A percentile compares a stretch with the other conserved stretches of the same genome.
phyloP scores from a whole-genome alignment of 139 green algal species.

The Volvox africanus region DNA sequence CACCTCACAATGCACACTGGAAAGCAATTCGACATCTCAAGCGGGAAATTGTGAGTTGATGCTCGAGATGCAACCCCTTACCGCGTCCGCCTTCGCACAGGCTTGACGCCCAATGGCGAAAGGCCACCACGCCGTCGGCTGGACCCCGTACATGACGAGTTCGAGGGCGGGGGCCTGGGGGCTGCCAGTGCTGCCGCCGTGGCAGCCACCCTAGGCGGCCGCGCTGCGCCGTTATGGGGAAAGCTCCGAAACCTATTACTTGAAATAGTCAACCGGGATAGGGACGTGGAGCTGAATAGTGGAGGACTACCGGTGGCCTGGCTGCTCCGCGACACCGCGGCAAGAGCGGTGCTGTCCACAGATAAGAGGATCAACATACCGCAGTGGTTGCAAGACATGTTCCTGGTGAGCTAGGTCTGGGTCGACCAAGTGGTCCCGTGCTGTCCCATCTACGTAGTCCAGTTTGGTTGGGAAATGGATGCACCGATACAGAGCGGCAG shows the following conservation, averaged over 20 bases:
- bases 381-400: slow-evolving; percentile 53
- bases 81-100: too few relatives aligned
- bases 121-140: too few relatives aligned
- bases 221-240: slow-evolving; percentile 46
- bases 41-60: too few relatives aligned
- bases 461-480: too few relatives aligned
- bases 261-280: not conserved
- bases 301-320: slow-evolving; percentile 4
- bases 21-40: too few relatives aligned
- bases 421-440: too few relatives aligned
- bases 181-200: slow-evolving; percentile 27
- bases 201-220: slow-evolving; percentile 30
- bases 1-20: too few relatives aligned
- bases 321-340: slow-evolving; percentile 44
- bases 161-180: slow-evolving; percentile 2
- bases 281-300: not conserved
- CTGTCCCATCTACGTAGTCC: too few relatives aligned
- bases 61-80: too few relatives aligned
- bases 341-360: slow-evolving; percentile 43
- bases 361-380: slow-evolving; percentile 50
- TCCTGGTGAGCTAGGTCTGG: slow-evolving; percentile 22
- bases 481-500: too few relatives aligned
- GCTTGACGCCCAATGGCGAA: too few relatives aligned
- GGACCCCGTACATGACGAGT: not conserved
- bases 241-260: slow-evolving; percentile 43